These are phyloP conservation scores for Novymonas esmeraldas DNA, from an alignment of 208 protist species.

Conservation along the genomic window DNA sequence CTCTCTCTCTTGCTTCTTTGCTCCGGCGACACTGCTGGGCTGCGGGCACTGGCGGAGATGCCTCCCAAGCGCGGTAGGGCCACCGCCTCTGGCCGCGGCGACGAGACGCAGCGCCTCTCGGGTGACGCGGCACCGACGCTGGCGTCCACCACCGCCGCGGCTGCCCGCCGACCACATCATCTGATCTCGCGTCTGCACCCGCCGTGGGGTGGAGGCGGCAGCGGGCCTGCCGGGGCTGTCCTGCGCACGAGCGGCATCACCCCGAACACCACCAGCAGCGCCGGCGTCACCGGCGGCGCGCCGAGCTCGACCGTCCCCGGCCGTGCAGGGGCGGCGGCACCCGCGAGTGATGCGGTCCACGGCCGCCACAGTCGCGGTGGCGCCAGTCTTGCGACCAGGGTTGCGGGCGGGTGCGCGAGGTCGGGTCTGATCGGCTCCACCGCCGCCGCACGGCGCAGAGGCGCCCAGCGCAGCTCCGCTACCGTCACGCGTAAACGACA, in stretches of 20 bases:
- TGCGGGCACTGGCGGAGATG: constrained; percentile 4
- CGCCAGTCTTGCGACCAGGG: constrained; percentile 1
- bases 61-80: constrained; percentile 19
- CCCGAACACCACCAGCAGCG: background rate
- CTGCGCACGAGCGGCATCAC: constrained; percentile 2
- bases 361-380: background rate
- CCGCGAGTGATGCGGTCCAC: background rate
- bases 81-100: background rate
- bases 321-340: too few species aligned
- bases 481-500: constrained; percentile 9
- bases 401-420: background rate
- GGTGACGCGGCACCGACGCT: background rate
- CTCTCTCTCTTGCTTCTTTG: constrained; percentile 8
- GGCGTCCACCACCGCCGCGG: background rate
- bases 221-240: background rate
- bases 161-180: constrained; percentile 22
- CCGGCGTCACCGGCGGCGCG: background rate
- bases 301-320: too few species aligned
- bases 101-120: constrained; percentile 24
- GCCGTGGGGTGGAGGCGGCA: constrained; percentile 20
- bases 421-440: too few species aligned
- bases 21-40: background rate
- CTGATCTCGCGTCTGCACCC: constrained; percentile 26
- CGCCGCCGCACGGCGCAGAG: background rate
- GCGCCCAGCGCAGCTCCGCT: background rate